These are phyloP conservation scores for Kwoniella bestiolae DNA, from an alignment of 768 basidiomycete genomes.

Conservation along the genomic window DNA sequence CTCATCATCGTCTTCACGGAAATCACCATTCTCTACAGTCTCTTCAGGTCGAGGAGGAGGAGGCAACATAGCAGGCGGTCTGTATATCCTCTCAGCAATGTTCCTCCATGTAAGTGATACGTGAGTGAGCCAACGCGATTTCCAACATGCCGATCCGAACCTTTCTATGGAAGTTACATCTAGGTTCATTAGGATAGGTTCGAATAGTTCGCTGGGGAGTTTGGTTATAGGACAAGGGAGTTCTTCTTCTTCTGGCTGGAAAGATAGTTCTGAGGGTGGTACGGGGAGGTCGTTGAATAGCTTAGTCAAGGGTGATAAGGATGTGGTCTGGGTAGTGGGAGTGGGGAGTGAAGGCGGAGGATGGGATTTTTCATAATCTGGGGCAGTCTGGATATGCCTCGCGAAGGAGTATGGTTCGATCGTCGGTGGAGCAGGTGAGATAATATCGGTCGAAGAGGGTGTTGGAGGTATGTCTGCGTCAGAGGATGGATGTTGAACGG, in stretches of 20 bases:
- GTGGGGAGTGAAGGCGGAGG: not conserved
- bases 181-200: constrained; percentile 69
- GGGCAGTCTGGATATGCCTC: constrained; percentile 46
- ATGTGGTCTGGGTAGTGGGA: not conserved
- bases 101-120: constrained; percentile 71
- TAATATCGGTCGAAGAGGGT: constrained; percentile 41
- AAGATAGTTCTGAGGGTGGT: constrained; percentile 54
- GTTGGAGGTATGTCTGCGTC: constrained; percentile 7
- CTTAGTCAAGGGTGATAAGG: constrained; percentile 27
- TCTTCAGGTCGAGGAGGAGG: constrained; percentile 59
- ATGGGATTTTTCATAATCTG: constrained; percentile 45
- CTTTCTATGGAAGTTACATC: constrained; percentile 73
- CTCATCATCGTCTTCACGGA: not conserved
- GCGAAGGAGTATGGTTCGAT: constrained; percentile 49
- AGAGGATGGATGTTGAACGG: not conserved
- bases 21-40: not conserved
- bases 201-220: constrained; percentile 77
- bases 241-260: constrained; percentile 72
- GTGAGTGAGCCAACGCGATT: constrained; percentile 72
- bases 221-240: constrained; percentile 64
- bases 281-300: constrained; percentile 25
- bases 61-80: constrained; percentile 71
- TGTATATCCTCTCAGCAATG: constrained; percentile 63
- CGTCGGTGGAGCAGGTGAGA: constrained; percentile 38
- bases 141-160: constrained; percentile 74